phyloP scores from a whole-genome alignment of 352 stramenopile species.

The Pythium grandisporangium region DNA sequence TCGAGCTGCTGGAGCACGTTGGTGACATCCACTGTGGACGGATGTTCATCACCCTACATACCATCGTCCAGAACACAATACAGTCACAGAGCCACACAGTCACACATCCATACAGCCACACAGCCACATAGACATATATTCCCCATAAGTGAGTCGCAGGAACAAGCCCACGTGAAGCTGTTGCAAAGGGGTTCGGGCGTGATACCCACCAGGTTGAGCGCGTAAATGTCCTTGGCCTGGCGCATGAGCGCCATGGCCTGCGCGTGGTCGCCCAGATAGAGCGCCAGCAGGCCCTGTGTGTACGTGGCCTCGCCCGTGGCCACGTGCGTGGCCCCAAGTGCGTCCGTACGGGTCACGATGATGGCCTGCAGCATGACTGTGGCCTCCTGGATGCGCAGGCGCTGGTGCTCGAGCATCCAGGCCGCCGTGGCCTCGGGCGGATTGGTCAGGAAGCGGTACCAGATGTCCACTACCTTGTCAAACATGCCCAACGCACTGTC shows the following conservation, averaged over 20 bases:
- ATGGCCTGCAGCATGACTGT: conserved; percentile 53
- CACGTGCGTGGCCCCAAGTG: conserved; percentile 36
- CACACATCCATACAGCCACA: background rate
- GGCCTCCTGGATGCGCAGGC: conserved; percentile 44
- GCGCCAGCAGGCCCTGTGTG: conserved; percentile 40
- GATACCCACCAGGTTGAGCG: conserved; percentile 32
- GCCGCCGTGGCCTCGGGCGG: conserved; percentile 46
- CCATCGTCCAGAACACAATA: background rate
- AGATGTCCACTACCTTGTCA: conserved; percentile 76
- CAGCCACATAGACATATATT: background rate
- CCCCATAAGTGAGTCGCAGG: too few relatives aligned
- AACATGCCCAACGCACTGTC: conserved; percentile 60
- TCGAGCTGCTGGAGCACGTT: conserved; percentile 43
- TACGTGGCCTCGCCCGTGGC: conserved; percentile 53
- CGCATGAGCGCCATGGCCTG: conserved; percentile 41
- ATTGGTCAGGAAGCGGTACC: conserved; percentile 68
- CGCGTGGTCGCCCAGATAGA: conserved; percentile 39
- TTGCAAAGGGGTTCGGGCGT: too few relatives aligned
- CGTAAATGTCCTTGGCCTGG: conserved; percentile 47
- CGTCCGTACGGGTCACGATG: conserved; percentile 19
- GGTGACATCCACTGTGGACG: conserved; percentile 44
- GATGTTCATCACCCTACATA: conserved; percentile 35
- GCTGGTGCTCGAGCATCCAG: conserved; percentile 56
- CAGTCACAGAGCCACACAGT: too few relatives aligned
- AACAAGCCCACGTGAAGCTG: too few relatives aligned